A percentile compares a stretch with the other conserved stretches of the same genome.
Conservation (phyloP, 1,284 basidiomycete genomes). For the Phellopilus nigrolimitatus region DNA sequence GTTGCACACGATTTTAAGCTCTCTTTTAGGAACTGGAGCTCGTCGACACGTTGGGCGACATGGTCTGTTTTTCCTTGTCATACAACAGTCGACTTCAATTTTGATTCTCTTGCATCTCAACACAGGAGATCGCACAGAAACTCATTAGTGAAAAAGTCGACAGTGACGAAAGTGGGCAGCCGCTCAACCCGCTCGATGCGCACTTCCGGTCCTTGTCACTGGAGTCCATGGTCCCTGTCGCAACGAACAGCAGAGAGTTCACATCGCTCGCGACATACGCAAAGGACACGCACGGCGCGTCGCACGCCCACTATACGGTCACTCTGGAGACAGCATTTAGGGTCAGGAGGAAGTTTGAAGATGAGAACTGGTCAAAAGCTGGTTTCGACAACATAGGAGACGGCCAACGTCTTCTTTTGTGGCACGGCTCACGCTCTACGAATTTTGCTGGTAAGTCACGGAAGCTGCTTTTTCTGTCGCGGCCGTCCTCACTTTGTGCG, state of each 20-base stretch:
- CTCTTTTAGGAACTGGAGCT: constrained; percentile 51
- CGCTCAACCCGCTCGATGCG: constrained; percentile 53
- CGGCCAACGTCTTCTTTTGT: constrained; percentile 55
- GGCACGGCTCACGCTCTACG: constrained; percentile 63
- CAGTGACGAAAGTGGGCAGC: constrained; percentile 40
- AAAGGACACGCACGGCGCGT: constrained; percentile 50
- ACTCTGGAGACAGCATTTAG: constrained; percentile 47
- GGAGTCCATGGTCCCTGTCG: constrained; percentile 48
- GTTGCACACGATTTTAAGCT: constrained; percentile 4
- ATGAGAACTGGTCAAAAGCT: constrained; percentile 45
- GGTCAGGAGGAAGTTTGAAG: constrained; percentile 51
- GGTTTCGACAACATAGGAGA: constrained; percentile 41
- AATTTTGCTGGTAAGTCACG: constrained; percentile 50
- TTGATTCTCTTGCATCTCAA: constrained; percentile 1
- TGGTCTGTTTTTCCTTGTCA: constrained; percentile 34
- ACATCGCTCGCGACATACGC: constrained; percentile 44
- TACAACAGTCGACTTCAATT: constrained; percentile 1
- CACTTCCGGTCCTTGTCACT: constrained; percentile 53
- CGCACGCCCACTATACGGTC: constrained; percentile 44
- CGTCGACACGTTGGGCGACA: constrained; percentile 61
- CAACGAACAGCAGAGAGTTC: constrained; percentile 43
- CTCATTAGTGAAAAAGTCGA: constrained; percentile 42
- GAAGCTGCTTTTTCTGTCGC: not conserved
- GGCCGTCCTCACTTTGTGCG: not conserved
- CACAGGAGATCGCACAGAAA: constrained; percentile 54